Base-by-base conservation (phyloP, 139 green algal species). In the Micromonas pusilla region DNA sequence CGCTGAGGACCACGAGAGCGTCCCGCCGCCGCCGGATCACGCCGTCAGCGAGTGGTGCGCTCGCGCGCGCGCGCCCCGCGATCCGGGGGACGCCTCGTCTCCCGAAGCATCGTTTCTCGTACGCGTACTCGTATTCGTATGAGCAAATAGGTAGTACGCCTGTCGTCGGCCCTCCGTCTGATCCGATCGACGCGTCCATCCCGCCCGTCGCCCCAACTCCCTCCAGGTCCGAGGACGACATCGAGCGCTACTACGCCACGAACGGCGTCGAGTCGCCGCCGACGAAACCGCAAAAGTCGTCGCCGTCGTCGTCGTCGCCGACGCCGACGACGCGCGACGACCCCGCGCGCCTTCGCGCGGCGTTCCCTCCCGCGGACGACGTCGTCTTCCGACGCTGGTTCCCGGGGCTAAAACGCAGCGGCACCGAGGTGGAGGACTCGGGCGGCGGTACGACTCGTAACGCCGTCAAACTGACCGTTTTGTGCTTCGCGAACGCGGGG, bases 401-500 rank as follows among this genome's bases (percentile, higher is more conserved):
- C 33, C 87, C 87, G n/a, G 87, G 87, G 0, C 81, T 91, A 3
- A 2, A 60, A 0, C 36, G 85, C 25, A 53, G 20, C 19, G 23
- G 23, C 5, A 90, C 86, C 0, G 52, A 38, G 0, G 79, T 77
- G 37, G 36, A 71, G 3, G 72, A 72, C 3, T 81, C 86, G n/a
- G 80, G n/a, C n/a, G n/a, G n/a, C n/a, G n/a, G n/a, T n/a, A n/a
- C n/a, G n/a, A n/a, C n/a, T n/a, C n/a, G n/a, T n/a, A n/a, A n/a
- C n/a, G n/a, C n/a, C n/a, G n/a, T n/a, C n/a, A n/a, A n/a, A n/a
- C n/a, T 88, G 73, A 79, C 85, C 2, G 68, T 95, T 33, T 28
- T 96, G 33, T 93, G 87, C 78, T 94, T 92, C 52, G 63, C 81
- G 20, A 92, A 86, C 60, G 87, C 92, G 9, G 92, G 92, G 45